Evolutionary conservation across 305 asterid genomes (phyloP).

Genomic region (Lippia alba): DNA sequence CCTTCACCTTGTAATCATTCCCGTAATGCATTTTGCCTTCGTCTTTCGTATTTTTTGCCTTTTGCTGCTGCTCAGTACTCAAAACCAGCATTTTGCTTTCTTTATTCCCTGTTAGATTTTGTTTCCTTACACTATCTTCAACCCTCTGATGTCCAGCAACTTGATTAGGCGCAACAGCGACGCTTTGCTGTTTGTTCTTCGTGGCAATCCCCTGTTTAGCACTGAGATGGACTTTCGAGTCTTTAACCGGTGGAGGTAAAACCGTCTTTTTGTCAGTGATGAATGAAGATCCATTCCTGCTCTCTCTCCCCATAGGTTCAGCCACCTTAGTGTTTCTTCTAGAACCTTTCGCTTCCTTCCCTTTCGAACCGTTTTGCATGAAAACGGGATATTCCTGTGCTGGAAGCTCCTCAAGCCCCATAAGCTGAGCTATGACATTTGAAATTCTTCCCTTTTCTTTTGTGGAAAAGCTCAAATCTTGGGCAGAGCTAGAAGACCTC

Average conservation of each 20-base stretch:
- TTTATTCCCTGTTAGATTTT: conserved; percentile 30
- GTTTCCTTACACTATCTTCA: conserved; percentile 48
- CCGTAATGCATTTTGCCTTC: conserved; percentile 28
- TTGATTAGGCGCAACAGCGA: conserved; percentile 35
- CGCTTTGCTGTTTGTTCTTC: conserved; percentile 42
- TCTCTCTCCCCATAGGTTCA: conserved; percentile 34
- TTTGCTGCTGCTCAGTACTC: conserved; percentile 42
- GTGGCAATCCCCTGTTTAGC: conserved; percentile 29
- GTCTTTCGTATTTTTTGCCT: conserved; percentile 31
- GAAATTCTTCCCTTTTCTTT: conserved; percentile 73
- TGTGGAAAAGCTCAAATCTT: conserved; percentile 43
- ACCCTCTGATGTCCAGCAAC: conserved; percentile 35
- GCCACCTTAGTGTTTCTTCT: conserved; percentile 28
- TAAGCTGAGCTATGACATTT: conserved; percentile 85
- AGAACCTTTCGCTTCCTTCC: conserved; percentile 34
- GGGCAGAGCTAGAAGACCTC: conserved; percentile 59
- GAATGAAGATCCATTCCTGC: conserved; percentile 20
- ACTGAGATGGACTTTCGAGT: conserved; percentile 35
- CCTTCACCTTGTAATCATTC: conserved; percentile 33
- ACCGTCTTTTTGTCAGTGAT: conserved; percentile 29
- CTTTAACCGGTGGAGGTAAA: conserved; percentile 34
- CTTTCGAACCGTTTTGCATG: conserved; percentile 42
- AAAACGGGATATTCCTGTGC: conserved; percentile 40
- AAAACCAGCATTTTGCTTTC: conserved; percentile 30
- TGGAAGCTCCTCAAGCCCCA: conserved; percentile 84